These are phyloP conservation scores for Talaromyces piceae DNA, from an alignment of 2,329 filamentous ascomycete species.

Conservation along the genomic window DNA sequence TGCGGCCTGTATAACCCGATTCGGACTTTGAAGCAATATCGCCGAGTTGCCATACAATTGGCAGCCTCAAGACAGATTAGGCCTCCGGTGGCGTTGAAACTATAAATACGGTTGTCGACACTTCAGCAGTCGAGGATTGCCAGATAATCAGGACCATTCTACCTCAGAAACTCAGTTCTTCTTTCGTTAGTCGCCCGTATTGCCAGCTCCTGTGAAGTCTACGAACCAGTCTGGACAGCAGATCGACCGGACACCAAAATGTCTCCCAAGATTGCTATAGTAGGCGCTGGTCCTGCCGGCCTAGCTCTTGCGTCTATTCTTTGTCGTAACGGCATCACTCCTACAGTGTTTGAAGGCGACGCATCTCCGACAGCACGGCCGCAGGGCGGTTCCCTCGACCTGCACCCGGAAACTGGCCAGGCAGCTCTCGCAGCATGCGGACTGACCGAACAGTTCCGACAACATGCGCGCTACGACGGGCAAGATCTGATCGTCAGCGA, in stretches of 20 bases:
- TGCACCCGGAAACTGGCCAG: slow-evolving; percentile 21
- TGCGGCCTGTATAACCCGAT: neutral
- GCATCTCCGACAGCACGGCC: slow-evolving; percentile 16
- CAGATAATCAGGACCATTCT: no score
- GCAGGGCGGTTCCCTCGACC: slow-evolving; percentile 22
- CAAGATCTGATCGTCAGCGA: slow-evolving; percentile 16
- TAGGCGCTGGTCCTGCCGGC: slow-evolving; percentile 16
- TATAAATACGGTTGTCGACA: no score
- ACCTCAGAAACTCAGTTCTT: no score
- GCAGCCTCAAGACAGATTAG: no score
- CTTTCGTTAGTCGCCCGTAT: no score
- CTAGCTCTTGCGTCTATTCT: slow-evolving; percentile 12
- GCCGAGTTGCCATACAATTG: neutral
- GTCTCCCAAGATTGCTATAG: slow-evolving; percentile 14
- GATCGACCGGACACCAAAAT: neutral
- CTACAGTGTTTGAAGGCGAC: slow-evolving; percentile 24
- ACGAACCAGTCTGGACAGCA: no score
- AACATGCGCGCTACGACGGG: slow-evolving; percentile 16
- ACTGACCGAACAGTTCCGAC: slow-evolving; percentile 19
- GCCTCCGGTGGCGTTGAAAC: no score
- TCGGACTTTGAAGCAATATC: neutral
- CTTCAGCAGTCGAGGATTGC: no score
- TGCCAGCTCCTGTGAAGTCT: no score
- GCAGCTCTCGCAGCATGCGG: slow-evolving; percentile 18
- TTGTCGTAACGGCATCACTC: slow-evolving; percentile 11